A percentile compares a stretch with the other conserved stretches of the same genome.
phyloP scores from a whole-genome alignment of 139 green algal genomes.

The Eudorina sp. region DNA sequence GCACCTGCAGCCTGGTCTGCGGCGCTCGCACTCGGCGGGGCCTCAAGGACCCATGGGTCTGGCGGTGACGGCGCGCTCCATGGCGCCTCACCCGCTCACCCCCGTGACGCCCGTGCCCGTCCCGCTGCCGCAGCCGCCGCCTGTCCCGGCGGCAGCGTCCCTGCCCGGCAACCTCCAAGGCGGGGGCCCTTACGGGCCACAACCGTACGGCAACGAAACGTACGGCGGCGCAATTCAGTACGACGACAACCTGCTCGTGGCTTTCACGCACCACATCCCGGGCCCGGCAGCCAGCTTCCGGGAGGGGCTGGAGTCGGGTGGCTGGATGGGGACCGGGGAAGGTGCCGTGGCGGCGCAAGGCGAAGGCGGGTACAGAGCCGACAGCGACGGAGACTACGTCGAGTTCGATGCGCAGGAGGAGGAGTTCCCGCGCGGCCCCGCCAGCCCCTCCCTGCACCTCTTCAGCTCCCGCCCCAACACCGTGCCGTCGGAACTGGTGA shows the following conservation, averaged over 20 bases:
- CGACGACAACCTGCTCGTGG: conserved; percentile 19
- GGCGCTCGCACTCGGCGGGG: conserved; percentile 5
- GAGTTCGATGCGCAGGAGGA: neutral
- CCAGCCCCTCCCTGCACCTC: conserved; percentile 19
- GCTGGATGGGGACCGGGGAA: neutral
- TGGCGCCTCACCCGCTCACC: conserved; percentile 37
- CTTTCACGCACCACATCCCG: conserved; percentile 33
- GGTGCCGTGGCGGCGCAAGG: neutral
- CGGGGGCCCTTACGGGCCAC: neutral
- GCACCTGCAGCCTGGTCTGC: neutral
- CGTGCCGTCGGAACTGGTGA: neutral
- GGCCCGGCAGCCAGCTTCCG: conserved; percentile 5
- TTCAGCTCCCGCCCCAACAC: conserved; percentile 32
- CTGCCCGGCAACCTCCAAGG: neutral
- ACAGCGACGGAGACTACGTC: neutral
- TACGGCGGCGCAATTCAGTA: conserved; percentile 21
- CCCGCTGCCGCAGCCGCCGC: neutral
- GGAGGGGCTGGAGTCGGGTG: neutral
- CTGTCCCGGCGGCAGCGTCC: neutral
- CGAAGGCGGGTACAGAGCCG: neutral
- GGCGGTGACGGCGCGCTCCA: conserved; percentile 10
- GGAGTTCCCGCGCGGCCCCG: conserved; percentile 15
- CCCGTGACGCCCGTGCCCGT: neutral
- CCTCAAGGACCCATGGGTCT: neutral
- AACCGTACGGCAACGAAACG: conserved; percentile 30